These are phyloP conservation scores for Rhodocollybia butyracea DNA, from an alignment of 768 basidiomycete species.

Conservation along the genomic window DNA sequence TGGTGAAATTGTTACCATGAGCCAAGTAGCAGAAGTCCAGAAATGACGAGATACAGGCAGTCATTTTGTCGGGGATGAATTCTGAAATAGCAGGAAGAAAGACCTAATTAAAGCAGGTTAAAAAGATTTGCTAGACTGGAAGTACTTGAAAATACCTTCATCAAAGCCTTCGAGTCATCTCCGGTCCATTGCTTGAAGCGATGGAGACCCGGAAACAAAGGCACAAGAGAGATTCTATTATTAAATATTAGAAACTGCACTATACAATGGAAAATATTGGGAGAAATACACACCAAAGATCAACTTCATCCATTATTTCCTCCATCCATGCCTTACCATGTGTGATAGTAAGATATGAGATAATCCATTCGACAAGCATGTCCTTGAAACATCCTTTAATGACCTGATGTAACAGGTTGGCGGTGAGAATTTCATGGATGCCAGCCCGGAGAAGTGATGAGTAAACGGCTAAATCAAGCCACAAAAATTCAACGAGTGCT, in stretches of 20 bases:
- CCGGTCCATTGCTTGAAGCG: constrained; percentile 18
- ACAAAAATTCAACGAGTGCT: neutral
- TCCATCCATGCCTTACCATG: constrained; percentile 16
- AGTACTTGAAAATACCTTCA: constrained; percentile 15
- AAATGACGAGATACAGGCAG: constrained; percentile 18
- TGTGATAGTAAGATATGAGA: constrained; percentile 21
- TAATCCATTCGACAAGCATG: constrained; percentile 34
- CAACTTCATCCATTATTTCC: constrained; percentile 29
- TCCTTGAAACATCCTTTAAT: constrained; percentile 42
- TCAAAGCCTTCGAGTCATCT: constrained; percentile 19
- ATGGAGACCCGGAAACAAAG: constrained; percentile 17
- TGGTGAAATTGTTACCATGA: too few relatives aligned
- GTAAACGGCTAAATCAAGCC: constrained; percentile 18
- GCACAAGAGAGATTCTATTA: too few relatives aligned
- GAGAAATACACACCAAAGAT: constrained; percentile 22
- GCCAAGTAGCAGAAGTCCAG: constrained; percentile 26
- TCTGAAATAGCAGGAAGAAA: constrained; percentile 21
- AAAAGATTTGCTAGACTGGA: neutral
- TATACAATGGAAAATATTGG: constrained; percentile 10
- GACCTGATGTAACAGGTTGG: constrained; percentile 32
- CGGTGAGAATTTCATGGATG: constrained; percentile 14
- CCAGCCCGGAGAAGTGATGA: constrained; percentile 13
- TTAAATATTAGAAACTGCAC: too few relatives aligned
- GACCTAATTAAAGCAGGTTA: constrained; percentile 11
- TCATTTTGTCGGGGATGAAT: constrained; percentile 17